Conservation (phyloP, 1,284 basidiomycete species). For the Fistulina hepatica region DNA sequence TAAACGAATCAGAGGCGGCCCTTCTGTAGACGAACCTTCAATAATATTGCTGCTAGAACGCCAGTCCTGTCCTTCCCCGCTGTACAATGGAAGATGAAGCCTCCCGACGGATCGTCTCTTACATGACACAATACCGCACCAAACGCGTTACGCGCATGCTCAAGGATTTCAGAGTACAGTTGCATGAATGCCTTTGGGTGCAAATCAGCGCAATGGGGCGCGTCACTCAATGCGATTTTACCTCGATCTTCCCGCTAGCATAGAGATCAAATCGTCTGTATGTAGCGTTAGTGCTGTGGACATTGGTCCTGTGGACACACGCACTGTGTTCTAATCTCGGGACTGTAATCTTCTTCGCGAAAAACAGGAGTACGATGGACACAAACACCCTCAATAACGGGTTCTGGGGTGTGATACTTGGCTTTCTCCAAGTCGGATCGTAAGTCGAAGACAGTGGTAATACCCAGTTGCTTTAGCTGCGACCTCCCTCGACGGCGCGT, state of each 20-base stretch:
- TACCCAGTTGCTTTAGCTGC: slow-evolving; percentile 46
- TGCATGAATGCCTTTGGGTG: slow-evolving; percentile 62
- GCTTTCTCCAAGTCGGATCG: slow-evolving; percentile 67
- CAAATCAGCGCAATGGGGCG: neutral
- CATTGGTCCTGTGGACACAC: slow-evolving; percentile 27
- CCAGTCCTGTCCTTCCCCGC: slow-evolving; percentile 77
- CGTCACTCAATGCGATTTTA: slow-evolving; percentile 17
- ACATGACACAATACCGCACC: slow-evolving; percentile 57
- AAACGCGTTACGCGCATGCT: slow-evolving; percentile 56
- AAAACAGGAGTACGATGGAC: slow-evolving; percentile 57
- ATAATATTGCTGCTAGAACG: slow-evolving; percentile 58
- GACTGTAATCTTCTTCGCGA: slow-evolving; percentile 63
- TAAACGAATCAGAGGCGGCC: neutral
- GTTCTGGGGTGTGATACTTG: slow-evolving; percentile 56
- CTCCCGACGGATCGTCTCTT: slow-evolving; percentile 51
- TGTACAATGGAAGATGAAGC: slow-evolving; percentile 66
- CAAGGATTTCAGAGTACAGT: slow-evolving; percentile 68
- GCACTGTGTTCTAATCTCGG: slow-evolving; percentile 71
- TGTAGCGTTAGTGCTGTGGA: slow-evolving; percentile 10
- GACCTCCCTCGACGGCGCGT: slow-evolving; percentile 36
- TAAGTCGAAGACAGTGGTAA: slow-evolving; percentile 59
- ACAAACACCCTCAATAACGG: slow-evolving; percentile 48
- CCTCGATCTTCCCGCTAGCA: slow-evolving; percentile 69
- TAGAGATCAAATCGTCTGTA: slow-evolving; percentile 63
- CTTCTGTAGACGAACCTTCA: slow-evolving; percentile 49